phyloP scores from a whole-genome alignment of 768 basidiomycete species.

The Pilatotrama ljubarskyi region DNA sequence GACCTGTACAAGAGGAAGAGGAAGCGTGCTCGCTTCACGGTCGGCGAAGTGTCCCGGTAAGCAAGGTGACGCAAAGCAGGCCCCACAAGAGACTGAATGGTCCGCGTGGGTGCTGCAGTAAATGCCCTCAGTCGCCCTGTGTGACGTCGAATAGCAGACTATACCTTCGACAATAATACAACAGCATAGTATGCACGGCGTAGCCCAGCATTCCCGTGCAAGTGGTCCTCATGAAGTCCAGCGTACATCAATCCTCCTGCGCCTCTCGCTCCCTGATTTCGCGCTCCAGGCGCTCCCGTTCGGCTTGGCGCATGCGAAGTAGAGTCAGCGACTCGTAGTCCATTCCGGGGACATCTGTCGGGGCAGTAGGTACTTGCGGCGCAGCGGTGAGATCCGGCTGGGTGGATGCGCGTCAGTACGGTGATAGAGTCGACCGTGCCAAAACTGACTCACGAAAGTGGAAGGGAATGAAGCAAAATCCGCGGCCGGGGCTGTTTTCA shows the following conservation, averaged over 20 bases:
- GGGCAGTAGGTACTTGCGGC: constrained; percentile 15
- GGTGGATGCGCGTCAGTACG: not conserved
- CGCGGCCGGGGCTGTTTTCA: constrained; percentile 25
- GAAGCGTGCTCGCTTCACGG: too few relatives aligned
- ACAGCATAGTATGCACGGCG: too few relatives aligned
- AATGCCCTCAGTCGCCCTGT: too few relatives aligned
- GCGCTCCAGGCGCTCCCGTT: constrained; percentile 71
- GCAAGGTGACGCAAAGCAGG: too few relatives aligned
- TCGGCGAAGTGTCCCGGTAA: too few relatives aligned
- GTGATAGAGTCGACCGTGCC: not conserved
- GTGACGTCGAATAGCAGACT: too few relatives aligned
- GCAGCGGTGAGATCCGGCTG: constrained; percentile 25
- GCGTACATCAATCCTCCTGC: constrained; percentile 16
- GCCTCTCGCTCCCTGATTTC: constrained; percentile 76
- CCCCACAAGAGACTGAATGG: too few relatives aligned
- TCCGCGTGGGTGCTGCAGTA: not conserved
- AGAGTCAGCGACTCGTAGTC: constrained; percentile 82
- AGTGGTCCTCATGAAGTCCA: not conserved
- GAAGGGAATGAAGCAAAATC: constrained; percentile 66
- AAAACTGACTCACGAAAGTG: constrained; percentile 45
- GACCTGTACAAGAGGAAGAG: too few relatives aligned
- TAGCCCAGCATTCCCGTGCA: too few relatives aligned
- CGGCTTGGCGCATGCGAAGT: constrained; percentile 79
- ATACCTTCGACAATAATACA: not conserved
- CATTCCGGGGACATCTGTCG: constrained; percentile 41